Base-by-base conservation (phyloP, 75 land plant genomes). In the Selaginella tamariscina region DNA sequence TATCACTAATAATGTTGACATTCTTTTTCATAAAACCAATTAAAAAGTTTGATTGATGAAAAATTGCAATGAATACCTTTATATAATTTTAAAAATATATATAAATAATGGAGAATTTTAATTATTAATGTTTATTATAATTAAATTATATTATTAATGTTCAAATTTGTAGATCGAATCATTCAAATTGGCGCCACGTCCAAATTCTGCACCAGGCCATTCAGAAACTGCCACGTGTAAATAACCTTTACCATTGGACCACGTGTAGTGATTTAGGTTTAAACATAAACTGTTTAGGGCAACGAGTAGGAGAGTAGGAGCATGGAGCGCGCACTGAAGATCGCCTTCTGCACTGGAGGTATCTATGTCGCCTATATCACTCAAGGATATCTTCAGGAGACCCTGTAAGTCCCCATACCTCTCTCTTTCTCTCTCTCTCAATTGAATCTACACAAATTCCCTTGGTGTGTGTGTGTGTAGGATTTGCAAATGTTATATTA, bases 381-480 rank as follows among this genome's bases (percentile, higher is more conserved):
- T 2, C 97, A 92, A 55, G 97, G 97, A 67, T 76, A 84, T 32
- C 78, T 92, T 11, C 97, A 92, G 44, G 97, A 92, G 33, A 92
- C 81, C 55, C 67, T 92, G 97, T 92, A 56, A 72, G 79, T 68
- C 20, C 20, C 54, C 54, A n/a, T n/a, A n/a, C n/a, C n/a, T n/a
- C n/a, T n/a, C n/a, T n/a, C n/a, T n/a, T n/a, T n/a, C n/a, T 5
- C 8, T 2, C 5, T 59, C 62, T 2, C 5, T 59, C 62, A 9
- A 59, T 59, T n/a, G 62, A 59, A 21, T 24, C 9, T 2, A 22
- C 18, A 9, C 26, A 2, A 5, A 24, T 59, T 59, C 18, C 2
- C 21, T 5, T 2, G 5, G 26, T 59, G 26, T 18, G 31, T 13
- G 44, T 62, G 70, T 32, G 15, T 56, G 22, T 49, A 32, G 49